Evolutionary conservation across 495 filamentous ascomycete species (phyloP).

Genomic region (Penicillium canescens): DNA sequence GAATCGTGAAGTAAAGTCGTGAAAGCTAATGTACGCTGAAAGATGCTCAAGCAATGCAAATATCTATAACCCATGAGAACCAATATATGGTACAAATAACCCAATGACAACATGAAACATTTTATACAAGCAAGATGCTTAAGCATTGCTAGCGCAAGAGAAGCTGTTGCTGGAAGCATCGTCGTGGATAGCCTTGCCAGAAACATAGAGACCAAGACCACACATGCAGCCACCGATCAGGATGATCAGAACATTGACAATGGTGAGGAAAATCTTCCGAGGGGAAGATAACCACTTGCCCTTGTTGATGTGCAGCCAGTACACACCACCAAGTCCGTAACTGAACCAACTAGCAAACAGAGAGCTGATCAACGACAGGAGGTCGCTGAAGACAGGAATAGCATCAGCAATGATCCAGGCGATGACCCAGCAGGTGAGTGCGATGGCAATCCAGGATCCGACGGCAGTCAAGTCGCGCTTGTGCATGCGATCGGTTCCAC

Average conservation of each 20-base stretch:
- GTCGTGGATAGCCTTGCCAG: slow-evolving; percentile 35
- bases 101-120: background rate
- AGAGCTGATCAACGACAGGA: slow-evolving; percentile 52
- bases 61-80: slow-evolving; percentile 3
- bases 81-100: slow-evolving; percentile 1
- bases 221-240: slow-evolving; percentile 36
- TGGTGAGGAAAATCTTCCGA: slow-evolving; percentile 37
- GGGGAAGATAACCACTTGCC: slow-evolving; percentile 34
- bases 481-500: slow-evolving; percentile 57
- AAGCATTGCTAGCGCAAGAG: slow-evolving; percentile 35
- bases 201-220: slow-evolving; percentile 40
- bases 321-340: slow-evolving; percentile 43
- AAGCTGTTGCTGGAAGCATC: slow-evolving; percentile 32
- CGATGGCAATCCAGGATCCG: slow-evolving; percentile 58
- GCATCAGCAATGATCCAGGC: slow-evolving; percentile 73
- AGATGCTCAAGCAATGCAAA: background rate
- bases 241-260: slow-evolving; percentile 33
- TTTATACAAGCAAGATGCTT: background rate
- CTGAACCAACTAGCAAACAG: slow-evolving; percentile 42
- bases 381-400: slow-evolving; percentile 69
- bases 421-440: slow-evolving; percentile 56
- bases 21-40: background rate
- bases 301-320: slow-evolving; percentile 46
- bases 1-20: too few relatives aligned
- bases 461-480: slow-evolving; percentile 46